Evolutionary conservation across 202 grass and related monocot species (phyloP), one percentile per base, ranked within the genome.

Genomic region (Eragrostis tef): DNA sequence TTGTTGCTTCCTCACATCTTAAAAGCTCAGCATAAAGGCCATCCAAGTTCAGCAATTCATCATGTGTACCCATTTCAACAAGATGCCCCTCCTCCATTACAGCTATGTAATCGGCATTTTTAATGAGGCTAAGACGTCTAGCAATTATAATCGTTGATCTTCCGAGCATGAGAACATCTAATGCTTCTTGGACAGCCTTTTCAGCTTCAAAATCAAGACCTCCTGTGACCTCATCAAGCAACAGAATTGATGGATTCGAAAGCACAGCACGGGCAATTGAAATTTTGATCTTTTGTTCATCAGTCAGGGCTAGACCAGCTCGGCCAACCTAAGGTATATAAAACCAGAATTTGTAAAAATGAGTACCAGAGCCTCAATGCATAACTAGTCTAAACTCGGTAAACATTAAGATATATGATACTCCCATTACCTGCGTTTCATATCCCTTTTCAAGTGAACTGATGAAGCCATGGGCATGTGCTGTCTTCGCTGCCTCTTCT

Each of bases 71-170:
- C 92, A 98, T 98, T 88, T 98, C 95, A 86, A 98, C 90, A 53
- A 98, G 90, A 86, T 95, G 92, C 5, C 95, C 95, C 74, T 95
- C 92, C 70, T 98, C 95, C 95, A 98, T 95, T 76, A 95, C 95
- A 62, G 95, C 95, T 83, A 95, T 98, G 66, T 98, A 98, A 86
- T 98, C 95, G 77, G 95, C 95, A 73, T 98, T 94, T 81, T 92
- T 93, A 69, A 98, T 95, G 59, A 98, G 90, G 70, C 85, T 90
- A 74, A 98, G 92, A 62, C 92, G 92, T 72, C 95, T 93, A 79
- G 95, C 95, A 85, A 98, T 98, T 95, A 98, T 98, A 85, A 98
- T 98, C 64, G 95, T 98, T 64, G 95, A 98, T 54, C 95, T 94
- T 85, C 95, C 95, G 53, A 98, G 73, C 95, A 98, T 98, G 65